Evolutionary conservation across 306 rosid genomes (phyloP), one percentile per base, ranked within the genome.

Genomic region (Crataegus laevigata): DNA sequence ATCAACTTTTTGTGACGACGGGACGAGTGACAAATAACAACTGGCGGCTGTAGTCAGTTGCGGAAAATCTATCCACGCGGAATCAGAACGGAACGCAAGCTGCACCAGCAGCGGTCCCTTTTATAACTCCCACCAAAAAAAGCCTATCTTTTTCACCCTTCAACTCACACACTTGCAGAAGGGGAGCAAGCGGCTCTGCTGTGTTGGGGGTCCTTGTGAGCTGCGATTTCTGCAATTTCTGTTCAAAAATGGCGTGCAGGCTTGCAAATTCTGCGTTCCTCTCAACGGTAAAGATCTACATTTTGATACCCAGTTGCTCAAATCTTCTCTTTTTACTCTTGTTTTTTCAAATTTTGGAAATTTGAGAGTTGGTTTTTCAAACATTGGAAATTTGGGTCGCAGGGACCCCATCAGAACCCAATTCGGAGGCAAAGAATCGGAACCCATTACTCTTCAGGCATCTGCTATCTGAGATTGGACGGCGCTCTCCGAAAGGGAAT

Each of bases 201-300:
- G 51, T 21, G 66, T 36, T 8, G 51, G 82, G 80, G 84, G 73
- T 66, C 67, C 34, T 36, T 69, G 71, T 65, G 77, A 77, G 71
- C 73, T 78, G 78, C 84, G 62, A 51, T 69, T 75, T 24, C 75
- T 68, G 32, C 70, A 55, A 60, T 54, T 55, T 84, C 80, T 71
- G 80, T 80, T 68, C 55, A 52, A 13, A 40, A 76, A 91, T 91
- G 97, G 96, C 96, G 80, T 88, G 83, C 85, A 85, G 84, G 70
- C 81, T 89, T 75, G 85, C 89, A 13, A 90, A 88, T 87, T 90
- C 96, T 54, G 45, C 78, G 47, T 69, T 86, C 86, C 88, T 88
- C 47, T 80, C 86, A 78, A 84, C 67, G 89, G 98, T 89, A 45
- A 40, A 43, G 64, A 30, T 19, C 29, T 61, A 64, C 42, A 29